Evolutionary conservation across 2,329 filamentous ascomycete species (phyloP), one percentile per base, ranked within the genome.

Genomic region (Stromatinia cepivora): DNA sequence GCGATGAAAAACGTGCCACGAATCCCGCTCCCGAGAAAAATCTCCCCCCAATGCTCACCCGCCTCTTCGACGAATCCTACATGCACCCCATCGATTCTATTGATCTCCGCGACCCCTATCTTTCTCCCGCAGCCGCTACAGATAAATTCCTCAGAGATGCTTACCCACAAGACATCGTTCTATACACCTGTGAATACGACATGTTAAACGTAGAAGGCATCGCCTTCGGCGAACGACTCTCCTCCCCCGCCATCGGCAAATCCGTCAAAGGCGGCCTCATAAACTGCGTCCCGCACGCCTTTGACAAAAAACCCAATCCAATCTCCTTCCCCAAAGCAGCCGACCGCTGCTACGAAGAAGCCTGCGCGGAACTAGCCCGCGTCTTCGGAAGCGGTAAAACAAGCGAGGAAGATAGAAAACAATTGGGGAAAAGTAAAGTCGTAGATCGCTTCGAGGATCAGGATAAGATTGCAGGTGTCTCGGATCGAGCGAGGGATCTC

Each of bases 251-350:
- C 1, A 77, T 87, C 7, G 81, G 81, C 34, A 90, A 89, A 79
- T 82, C 82, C 10, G 85, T 90, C 1, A 80, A 81, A 65, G 89
- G 88, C 73, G 84, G 83, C 36, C 84, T 88, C 79, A 83, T 90
- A 2, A 79, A 82, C 4, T 86, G 82, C 3, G 87, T 88, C 31
- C 83, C 84, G 39, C 88, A 90, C 75, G 88, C 84, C 0, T 91
- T 88, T 84, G 88, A 91, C 74, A 91, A 90, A 79, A 85, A 84
- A 39, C 87, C 88, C 0, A 89, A 88, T 74, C 87, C 87, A 6
- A 76, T 86, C 34, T 82, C 81, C 67, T 79, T 78, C 52, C 76
- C 77, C 4, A 72, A 76, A 56, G 69, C 66, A 0, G 77, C 77
- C 1, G 75, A 78, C 56, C 67, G 71, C 45, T 77, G 75, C 56